Conservation (phyloP, 1,139 yeast species). For the Diutina rugosa region DNA sequence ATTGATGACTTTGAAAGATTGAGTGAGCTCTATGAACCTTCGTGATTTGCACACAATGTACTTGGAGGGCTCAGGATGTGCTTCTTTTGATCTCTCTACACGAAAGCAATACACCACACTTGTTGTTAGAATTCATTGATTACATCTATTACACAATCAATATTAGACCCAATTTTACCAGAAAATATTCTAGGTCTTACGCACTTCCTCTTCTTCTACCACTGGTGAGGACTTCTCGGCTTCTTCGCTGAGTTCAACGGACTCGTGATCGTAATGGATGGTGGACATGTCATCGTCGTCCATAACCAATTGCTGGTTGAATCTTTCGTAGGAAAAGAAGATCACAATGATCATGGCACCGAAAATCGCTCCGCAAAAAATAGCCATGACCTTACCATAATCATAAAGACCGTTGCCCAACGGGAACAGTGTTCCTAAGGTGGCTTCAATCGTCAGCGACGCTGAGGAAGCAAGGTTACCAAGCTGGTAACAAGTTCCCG, state of each 20-base stretch:
- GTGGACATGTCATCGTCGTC: constrained; percentile 8
- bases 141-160: too few relatives aligned
- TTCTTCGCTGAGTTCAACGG: not conserved
- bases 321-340: constrained; percentile 59
- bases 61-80: not conserved
- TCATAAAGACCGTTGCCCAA: constrained; percentile 10
- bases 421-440: constrained; percentile 60
- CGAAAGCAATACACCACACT: too few relatives aligned
- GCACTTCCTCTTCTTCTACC: not conserved
- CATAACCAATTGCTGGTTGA: constrained; percentile 11
- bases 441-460: constrained; percentile 70
- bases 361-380: constrained; percentile 70
- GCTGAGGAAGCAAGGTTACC: constrained; percentile 82
- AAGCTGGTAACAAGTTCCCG: constrained; percentile 68
- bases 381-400: constrained; percentile 56
- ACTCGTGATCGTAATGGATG: not conserved
- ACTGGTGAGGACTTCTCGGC: not conserved
- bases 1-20: not conserved
- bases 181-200: not conserved
- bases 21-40: not conserved
- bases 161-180: not conserved
- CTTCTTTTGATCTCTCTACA: not conserved
- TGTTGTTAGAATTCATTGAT: not conserved
- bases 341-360: constrained; percentile 45
- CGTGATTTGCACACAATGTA: not conserved